Evolutionary conservation across 495 filamentous ascomycete genomes (phyloP).

Genomic region (Darksidea phi): DNA sequence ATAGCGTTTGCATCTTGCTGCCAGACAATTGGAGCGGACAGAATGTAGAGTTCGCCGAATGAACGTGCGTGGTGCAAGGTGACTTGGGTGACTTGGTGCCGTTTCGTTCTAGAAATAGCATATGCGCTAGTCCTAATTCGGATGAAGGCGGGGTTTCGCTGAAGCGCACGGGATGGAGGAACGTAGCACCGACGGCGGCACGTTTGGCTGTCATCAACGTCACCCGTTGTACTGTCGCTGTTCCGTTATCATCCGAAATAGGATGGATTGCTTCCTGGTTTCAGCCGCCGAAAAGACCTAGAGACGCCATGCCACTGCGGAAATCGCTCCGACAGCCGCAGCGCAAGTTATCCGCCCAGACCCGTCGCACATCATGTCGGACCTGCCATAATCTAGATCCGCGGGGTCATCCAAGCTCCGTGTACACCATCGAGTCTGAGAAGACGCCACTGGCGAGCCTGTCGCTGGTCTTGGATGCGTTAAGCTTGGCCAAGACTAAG

Average conservation of each 20-base stretch:
- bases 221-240: background rate
- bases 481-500: slow-evolving; percentile 12
- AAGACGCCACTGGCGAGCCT: slow-evolving; percentile 6
- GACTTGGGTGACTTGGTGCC: no score
- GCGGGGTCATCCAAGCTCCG: slow-evolving; percentile 20
- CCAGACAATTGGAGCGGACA: no score
- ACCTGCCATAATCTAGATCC: slow-evolving; percentile 28
- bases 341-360: slow-evolving; percentile 1
- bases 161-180: no score
- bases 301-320: slow-evolving; percentile 5
- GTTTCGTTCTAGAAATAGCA: no score
- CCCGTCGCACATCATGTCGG: slow-evolving; percentile 13
- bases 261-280: background rate
- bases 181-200: no score
- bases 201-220: no score
- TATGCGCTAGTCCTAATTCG: no score
- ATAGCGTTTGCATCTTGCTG: no score
- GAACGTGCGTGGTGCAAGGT: no score
- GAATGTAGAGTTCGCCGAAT: no score
- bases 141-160: no score
- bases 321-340: slow-evolving; percentile 13
- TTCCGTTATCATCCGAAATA: background rate
- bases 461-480: slow-evolving; percentile 25
- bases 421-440: slow-evolving; percentile 14
- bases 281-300: background rate